Base-by-base conservation (phyloP, 768 basidiomycete species). In the Boletus coccyginus region DNA sequence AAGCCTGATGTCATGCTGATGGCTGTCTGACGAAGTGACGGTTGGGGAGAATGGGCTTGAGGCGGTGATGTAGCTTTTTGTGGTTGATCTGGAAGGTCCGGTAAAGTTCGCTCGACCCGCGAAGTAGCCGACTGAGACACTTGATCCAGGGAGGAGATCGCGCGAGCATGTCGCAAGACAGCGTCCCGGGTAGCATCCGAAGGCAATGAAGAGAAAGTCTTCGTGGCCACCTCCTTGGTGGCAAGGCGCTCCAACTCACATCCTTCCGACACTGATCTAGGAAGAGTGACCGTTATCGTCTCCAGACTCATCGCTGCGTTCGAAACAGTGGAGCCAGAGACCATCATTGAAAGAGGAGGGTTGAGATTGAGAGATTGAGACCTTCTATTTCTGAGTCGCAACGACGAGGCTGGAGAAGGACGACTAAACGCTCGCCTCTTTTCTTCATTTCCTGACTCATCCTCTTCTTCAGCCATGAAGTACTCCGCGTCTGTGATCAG, bases 1-100 rank as follows among this genome's bases (percentile, higher is more conserved):
- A 89, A 77, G 41, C 84, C 79, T 39, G 78, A 79, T 3, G 86
- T 82, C 75, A 91, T 84, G 62, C 88, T 90, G 59, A 90, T 79
- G 17, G 89, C 81, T n/a, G 86, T 84, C 64, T 84, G 86, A 21
- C 86, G 74, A 58, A 80, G 73, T 29, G 75, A 72, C 12, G 74
- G 70, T 42, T 71, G 66, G 27, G 66, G 55, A 50, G 53, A 61
- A 38, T 57, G 36, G 19, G 29, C 13, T 21, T 54, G 60, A 36
- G 61, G 57, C 1, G 56, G 36, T 27, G 50, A 27, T 8, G 53
- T 36, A 11, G 36, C 17, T 41, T 60, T 62, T 53, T 52, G 59
- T 43, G 50, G 56, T 45, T 61, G 36, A 51, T 62, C 63, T 55
- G 73, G 65, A 62, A 69, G 57, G 55, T 69, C 62, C 35, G 73